Evolutionary conservation across 2,329 filamentous ascomycete species (phyloP), one percentile per base, ranked within the genome.

Genomic region (Rhinocladiella similis): DNA sequence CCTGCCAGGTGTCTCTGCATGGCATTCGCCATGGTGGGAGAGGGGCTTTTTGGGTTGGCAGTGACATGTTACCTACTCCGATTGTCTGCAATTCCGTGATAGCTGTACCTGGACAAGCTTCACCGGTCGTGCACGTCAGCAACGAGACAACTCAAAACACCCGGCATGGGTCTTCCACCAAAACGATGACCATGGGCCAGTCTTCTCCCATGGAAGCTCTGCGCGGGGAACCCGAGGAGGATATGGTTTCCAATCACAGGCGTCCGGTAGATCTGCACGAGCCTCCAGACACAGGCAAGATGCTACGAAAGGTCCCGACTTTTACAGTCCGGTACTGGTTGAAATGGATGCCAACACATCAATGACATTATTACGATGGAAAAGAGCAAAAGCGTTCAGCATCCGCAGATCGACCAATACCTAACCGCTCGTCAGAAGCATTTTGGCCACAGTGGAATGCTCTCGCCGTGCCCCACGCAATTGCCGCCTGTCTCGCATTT

Each of bases 371-470:
- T 56, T 50, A 64, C 57, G 60, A 49, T 50, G 59, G 47, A 60
- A 60, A 52, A 53, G 54, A 51, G 55, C 25, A 55, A 35, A 20
- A 55, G 48, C 29, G 41, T 43, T 56, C 51, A 54, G 38, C 49
- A 27, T 50, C 50, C 55, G 36, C 35, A 53, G 51, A 54, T 61
- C 51, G 56, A 54, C 60, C 57, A 63, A 64, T 63, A 57, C 59
- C 53, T 51, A 52, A 43, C 50, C 52, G 49, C 55, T 55, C 52
- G 54, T 48, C 56, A 54, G 47, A 51, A 55, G 46, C 27, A 49
- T 57, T 62, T 62, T 63, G 63, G 58, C 63, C 62, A 63, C 63
- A 55, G 63, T 64, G 62, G 63, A 64, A 63, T 55, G 55, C 48
- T 58, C 54, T 45, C 7, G 47, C 49, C 49, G 39, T 59, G 63